Base-by-base conservation (phyloP, 2,329 filamentous ascomycete genomes). In the Myriangium duriaei region DNA sequence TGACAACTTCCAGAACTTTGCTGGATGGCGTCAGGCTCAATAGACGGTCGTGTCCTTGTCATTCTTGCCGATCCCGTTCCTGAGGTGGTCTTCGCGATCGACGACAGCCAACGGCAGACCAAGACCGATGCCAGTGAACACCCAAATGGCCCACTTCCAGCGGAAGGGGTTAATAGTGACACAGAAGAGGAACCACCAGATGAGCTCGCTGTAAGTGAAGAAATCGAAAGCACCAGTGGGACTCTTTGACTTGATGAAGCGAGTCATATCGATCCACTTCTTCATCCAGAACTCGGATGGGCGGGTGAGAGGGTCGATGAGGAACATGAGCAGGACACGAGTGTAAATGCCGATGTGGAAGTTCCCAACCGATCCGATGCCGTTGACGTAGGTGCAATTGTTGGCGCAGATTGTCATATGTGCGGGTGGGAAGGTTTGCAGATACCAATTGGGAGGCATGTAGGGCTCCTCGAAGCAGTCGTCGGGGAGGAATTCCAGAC, bases 261-360 rank as follows among this genome's bases (percentile, higher is more conserved):
- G 69, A 1, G 83, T 92, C 69, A 88, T 81, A 52, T 86, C 81
- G 49, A 93, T 86, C 84, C 85, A 92, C 15, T 75, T 68, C 59
- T 81, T 71, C 82, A 91, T 92, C 74, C 80, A 79, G 46, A 70
- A 74, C 4, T 76, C 67, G 2, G 69, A 71, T 0, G 85, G 84
- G 0, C 81, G 70, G 0, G 82, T 78, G 14, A 88, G 61, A 0
- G 83, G 83, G 50, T 92, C 84, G 11, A 79, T 68, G 39, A 92
- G 68, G 54, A 91, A 91, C 82, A 91, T 88, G 48, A 92, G 71
- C 5, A 92, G 64, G 45, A 92, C 80, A 4, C 85, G 71, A 0
- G 83, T 92, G 61, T 91, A 92, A 50, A 92, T 88, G 4, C 84
- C 85, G 32, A 92, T 88, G 51, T 92, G 84, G 70, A 81, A 88